Evolutionary conservation across 805 yeast species (phyloP), one percentile per base, ranked within the genome.

Genomic region (Saccharomyces jurei): DNA sequence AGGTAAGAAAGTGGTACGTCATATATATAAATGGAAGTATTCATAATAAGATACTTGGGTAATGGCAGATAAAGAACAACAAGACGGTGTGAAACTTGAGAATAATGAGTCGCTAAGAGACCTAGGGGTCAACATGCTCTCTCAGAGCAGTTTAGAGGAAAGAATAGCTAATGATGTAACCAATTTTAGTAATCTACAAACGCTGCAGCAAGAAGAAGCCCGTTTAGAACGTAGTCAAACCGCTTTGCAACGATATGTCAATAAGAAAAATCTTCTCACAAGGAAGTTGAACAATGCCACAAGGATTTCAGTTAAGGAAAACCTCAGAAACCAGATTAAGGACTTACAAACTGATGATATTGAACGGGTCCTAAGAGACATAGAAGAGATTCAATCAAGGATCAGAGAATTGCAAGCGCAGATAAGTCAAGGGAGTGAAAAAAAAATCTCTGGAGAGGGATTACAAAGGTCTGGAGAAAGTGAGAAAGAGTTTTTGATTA

Each of bases 91-190:
- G 26, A 29, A 49, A 30, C 26, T 31, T 26, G 31, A 52, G 25
- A 54, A 52, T 9, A 55, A 55, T 28, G 57, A 59, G 17, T 62
- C 67, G 1, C 63, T 78, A 32, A 65, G 68, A 25, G 64, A 71
- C 2, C 61, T 81, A 22, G 83, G 81, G 0, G 82, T 87, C 29
- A 75, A 75, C 62, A 73, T 89, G 2, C 82, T 89, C 55, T 90
- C 87, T 61, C 98, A 94, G 68, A 83, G 80, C 52, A 83, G 84
- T 8, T 70, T 92, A n/a, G 99, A 91, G 63, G 72, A 81, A 49
- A 74, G 80, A 54, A 84, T 92, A 32, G 89, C 89, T 17, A 74
- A 75, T 32, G 74, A 81, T 69, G 96, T 97, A 0, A 82, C 83
- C 57, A 73, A 74, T 53, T 81, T 80, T 3, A 76, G 91, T 50